Percentiles rank a stretch among this genome's conserved stretches.
These are phyloP conservation scores for Aspergillus baeticus DNA, from an alignment of 495 filamentous ascomycete genomes.

Conservation along the genomic window DNA sequence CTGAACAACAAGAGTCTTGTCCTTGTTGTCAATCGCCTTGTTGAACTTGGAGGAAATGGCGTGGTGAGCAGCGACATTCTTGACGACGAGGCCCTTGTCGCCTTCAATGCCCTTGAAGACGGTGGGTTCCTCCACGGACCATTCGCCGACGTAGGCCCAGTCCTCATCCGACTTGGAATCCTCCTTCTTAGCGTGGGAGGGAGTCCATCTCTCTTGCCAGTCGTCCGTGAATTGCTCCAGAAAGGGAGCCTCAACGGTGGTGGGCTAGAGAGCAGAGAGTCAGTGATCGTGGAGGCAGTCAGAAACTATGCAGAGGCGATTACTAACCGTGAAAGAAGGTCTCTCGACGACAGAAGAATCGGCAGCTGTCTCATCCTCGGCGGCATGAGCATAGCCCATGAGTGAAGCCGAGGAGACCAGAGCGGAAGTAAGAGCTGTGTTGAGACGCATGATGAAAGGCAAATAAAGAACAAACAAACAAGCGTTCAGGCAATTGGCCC, in stretches of 20 bases:
- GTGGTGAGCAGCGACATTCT: constrained; percentile 95
- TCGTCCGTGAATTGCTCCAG: constrained; percentile 97
- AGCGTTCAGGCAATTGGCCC: constrained; percentile 27
- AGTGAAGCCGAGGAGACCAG: constrained; percentile 69
- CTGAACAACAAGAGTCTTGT: constrained; percentile 93
- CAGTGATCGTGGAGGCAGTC: constrained; percentile 21
- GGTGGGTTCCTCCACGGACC: constrained; percentile 92
- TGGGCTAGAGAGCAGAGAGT: constrained; percentile 59
- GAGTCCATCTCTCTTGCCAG: constrained; percentile 90
- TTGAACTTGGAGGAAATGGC: constrained; percentile 99
- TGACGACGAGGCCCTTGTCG: constrained; percentile 95
- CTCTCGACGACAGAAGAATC: constrained; percentile 57
- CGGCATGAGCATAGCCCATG: constrained; percentile 69
- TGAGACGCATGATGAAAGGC: constrained; percentile 67
- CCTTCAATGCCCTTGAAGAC: constrained; percentile 93
- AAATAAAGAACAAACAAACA: constrained; percentile 27
- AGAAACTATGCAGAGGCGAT: constrained; percentile 4
- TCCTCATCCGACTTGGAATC: constrained; percentile 84
- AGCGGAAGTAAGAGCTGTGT: constrained; percentile 63
- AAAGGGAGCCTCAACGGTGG: constrained; percentile 86
- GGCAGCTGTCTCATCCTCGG: constrained; percentile 61
- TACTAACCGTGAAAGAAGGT: constrained; percentile 86
- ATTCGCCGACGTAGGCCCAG: constrained; percentile 96
- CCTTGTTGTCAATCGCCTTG: constrained; percentile 96
- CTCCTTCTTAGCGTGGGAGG: constrained; percentile 95